Conservation (phyloP, 208 protist genomes). For the Acanthamoeba lenticulata region DNA sequence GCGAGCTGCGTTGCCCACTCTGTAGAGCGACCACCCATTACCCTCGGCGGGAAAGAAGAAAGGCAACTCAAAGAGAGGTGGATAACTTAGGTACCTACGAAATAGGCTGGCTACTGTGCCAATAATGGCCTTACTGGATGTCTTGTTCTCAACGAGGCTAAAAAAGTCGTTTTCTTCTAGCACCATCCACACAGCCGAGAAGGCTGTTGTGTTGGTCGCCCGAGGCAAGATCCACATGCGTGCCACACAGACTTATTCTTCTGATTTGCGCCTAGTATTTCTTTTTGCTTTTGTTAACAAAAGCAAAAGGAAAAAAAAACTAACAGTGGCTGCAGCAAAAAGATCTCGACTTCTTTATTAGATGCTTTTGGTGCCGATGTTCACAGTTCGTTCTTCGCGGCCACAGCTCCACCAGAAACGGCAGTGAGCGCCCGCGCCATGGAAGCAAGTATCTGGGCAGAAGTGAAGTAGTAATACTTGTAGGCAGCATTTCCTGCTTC, state of each 20-base stretch:
- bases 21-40: background rate
- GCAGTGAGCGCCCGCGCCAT: background rate
- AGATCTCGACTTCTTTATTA: too few species aligned
- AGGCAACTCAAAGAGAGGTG: background rate
- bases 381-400: background rate
- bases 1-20: background rate
- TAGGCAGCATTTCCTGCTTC: slow-evolving; percentile 29
- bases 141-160: background rate
- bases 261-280: background rate
- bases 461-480: slow-evolving; percentile 28
- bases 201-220: background rate
- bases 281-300: background rate
- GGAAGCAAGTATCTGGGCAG: background rate
- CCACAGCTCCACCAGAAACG: background rate
- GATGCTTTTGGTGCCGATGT: background rate
- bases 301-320: too few species aligned
- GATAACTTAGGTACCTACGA: background rate
- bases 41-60: background rate
- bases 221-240: slow-evolving; percentile 17
- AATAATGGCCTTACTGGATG: background rate
- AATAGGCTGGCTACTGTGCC: background rate
- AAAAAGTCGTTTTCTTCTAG: slow-evolving; percentile 37
- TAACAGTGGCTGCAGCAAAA: too few species aligned
- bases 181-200: background rate
- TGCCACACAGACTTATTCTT: background rate